A percentile compares a stretch with the other conserved stretches of the same genome.
These are phyloP conservation scores for Colletotrichum cordylinicola DNA, from an alignment of 2,329 filamentous ascomycete genomes.

Conservation along the genomic window DNA sequence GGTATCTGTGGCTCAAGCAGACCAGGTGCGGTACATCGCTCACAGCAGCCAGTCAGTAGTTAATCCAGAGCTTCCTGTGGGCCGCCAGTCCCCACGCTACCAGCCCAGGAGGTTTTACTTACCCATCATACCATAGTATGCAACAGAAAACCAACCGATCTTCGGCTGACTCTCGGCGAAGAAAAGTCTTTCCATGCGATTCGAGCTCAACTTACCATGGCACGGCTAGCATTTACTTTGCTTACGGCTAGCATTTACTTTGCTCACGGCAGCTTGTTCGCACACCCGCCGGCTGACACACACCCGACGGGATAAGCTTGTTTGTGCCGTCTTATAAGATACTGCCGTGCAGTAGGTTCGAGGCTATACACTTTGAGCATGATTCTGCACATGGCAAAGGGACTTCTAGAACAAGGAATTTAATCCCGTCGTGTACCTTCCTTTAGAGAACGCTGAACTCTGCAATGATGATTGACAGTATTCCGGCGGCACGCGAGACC, in stretches of 20 bases:
- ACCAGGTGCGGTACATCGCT: neutral
- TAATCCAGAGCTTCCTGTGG: neutral
- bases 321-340: neutral
- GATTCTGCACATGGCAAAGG: neutral
- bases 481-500: neutral
- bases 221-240: neutral
- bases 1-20: neutral
- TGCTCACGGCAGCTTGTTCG: neutral
- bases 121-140: neutral
- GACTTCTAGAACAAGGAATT: neutral
- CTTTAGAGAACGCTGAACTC: neutral
- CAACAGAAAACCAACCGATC: neutral
- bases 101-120: neutral
- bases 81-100: neutral
- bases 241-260: neutral
- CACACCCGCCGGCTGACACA: neutral
- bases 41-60: neutral
- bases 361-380: neutral
- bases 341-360: neutral
- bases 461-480: neutral
- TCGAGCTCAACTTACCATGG: neutral
- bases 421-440: neutral
- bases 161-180: neutral
- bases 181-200: neutral
- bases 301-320: neutral